Conservation (phyloP, 2,329 filamentous ascomycete genomes). For the Elsinoe necatrix region DNA sequence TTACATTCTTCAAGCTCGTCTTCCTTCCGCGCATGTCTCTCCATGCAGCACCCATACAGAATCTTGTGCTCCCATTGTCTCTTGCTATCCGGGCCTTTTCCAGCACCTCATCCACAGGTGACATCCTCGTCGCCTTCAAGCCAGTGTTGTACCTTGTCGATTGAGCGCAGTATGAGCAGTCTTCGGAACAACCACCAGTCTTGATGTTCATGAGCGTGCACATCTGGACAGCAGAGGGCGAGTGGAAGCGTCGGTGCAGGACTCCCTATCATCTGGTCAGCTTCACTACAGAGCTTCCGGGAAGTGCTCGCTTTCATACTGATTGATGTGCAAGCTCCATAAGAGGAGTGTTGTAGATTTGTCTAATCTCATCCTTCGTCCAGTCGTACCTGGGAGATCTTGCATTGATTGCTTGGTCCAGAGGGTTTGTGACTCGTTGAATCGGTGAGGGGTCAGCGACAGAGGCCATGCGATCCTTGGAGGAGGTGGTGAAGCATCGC, state of each 20-base stretch:
- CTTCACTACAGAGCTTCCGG: background rate
- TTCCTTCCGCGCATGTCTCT: slow-evolving; percentile 88
- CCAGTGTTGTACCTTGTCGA: slow-evolving; percentile 69
- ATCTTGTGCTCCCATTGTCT: slow-evolving; percentile 76
- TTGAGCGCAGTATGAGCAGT: slow-evolving; percentile 89
- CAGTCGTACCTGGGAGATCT: slow-evolving; percentile 60
- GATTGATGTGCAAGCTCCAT: slow-evolving; percentile 53
- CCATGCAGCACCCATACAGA: slow-evolving; percentile 95
- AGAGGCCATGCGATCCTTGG: slow-evolving; percentile 29
- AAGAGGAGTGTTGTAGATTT: slow-evolving; percentile 73
- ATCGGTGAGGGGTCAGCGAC: slow-evolving; percentile 21
- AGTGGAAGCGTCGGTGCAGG: slow-evolving; percentile 77
- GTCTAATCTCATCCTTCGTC: slow-evolving; percentile 71
- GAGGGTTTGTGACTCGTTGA: slow-evolving; percentile 23
- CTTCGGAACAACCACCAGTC: slow-evolving; percentile 82
- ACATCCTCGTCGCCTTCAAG: slow-evolving; percentile 70
- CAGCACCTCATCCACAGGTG: slow-evolving; percentile 71
- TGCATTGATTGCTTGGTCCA: slow-evolving; percentile 50
- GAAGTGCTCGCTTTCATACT: slow-evolving; percentile 19
- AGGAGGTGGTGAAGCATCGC: slow-evolving; percentile 29
- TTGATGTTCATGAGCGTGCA: slow-evolving; percentile 98
- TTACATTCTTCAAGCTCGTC: slow-evolving; percentile 73
- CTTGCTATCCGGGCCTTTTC: slow-evolving; percentile 68
- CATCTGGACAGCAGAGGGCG: slow-evolving; percentile 75
- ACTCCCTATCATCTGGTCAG: slow-evolving; percentile 46